phyloP scores from a whole-genome alignment of 305 asterid genomes.

The Fraxinus latifolia region DNA sequence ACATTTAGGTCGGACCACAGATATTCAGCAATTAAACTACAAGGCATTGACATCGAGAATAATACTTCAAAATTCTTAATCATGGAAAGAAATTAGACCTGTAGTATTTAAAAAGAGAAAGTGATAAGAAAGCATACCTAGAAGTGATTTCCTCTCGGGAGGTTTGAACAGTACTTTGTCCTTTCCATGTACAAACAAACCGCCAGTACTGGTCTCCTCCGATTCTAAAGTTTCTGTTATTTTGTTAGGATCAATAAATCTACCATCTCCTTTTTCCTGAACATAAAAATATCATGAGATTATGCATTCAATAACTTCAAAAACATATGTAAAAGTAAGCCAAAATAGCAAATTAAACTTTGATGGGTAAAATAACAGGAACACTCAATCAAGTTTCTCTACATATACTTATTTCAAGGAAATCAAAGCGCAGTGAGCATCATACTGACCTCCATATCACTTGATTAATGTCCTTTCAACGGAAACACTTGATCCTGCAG shows the following conservation, averaged over 20 bases:
- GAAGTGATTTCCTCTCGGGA: conserved; percentile 60
- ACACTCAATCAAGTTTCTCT: background rate
- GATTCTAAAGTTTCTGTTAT: conserved; percentile 56
- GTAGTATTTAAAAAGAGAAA: background rate
- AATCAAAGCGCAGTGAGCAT: background rate
- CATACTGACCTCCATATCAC: conserved; percentile 32
- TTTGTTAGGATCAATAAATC: conserved; percentile 45
- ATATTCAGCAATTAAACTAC: background rate
- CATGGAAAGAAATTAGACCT: conserved; percentile 10
- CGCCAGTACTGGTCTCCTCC: conserved; percentile 53
- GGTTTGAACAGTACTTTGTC: conserved; percentile 63
- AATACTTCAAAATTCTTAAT: conserved; percentile 1
- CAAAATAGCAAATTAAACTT: background rate
- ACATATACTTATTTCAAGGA: background rate
- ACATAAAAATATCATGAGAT: conserved; percentile 7
- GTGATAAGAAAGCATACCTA: conserved; percentile 47
- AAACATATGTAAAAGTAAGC: background rate
- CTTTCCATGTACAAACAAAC: conserved; percentile 58
- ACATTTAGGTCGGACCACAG: background rate
- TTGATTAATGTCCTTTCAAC: background rate
- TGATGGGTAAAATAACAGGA: background rate
- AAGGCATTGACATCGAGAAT: background rate
- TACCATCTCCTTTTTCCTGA: conserved; percentile 33
- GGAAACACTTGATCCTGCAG: conserved; percentile 5
- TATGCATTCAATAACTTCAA: background rate